Evolutionary conservation across 768 basidiomycete species (phyloP).

Genomic region (Cytidiella melzeri): DNA sequence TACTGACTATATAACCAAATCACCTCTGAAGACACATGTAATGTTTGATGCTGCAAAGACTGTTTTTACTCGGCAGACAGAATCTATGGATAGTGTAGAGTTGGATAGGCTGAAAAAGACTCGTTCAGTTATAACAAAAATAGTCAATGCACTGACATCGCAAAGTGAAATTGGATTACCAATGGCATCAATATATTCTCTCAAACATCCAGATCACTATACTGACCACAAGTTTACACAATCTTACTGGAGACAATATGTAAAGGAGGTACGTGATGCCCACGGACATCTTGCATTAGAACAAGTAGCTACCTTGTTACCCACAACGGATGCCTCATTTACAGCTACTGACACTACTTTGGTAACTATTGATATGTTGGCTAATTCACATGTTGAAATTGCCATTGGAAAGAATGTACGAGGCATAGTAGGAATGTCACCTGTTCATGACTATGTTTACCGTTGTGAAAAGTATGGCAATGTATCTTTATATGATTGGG

Average conservation of each 20-base stretch:
- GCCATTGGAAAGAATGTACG: neutral
- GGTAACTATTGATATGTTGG: neutral
- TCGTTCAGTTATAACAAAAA: neutral
- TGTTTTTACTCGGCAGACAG: slow-evolving; percentile 20
- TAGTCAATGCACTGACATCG: slow-evolving; percentile 9
- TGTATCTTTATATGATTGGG: slow-evolving; percentile 19
- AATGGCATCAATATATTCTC: neutral
- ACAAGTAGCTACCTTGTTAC: neutral
- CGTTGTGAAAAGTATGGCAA: slow-evolving; percentile 8
- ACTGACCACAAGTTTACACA: slow-evolving; percentile 4
- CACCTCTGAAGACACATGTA: slow-evolving; percentile 31
- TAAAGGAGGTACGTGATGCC: neutral
- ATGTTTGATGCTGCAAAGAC: slow-evolving; percentile 28
- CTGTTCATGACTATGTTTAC: slow-evolving; percentile 12
- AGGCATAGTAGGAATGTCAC: neutral
- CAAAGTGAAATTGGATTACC: slow-evolving; percentile 1
- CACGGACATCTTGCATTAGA: neutral
- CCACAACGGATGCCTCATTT: neutral
- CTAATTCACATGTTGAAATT: neutral
- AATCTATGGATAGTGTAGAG: slow-evolving; percentile 13
- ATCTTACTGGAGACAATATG: slow-evolving; percentile 5
- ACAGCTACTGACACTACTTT: neutral
- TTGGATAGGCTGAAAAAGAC: neutral
- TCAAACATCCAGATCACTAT: slow-evolving; percentile 7
- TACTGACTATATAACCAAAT: slow-evolving; percentile 38